phyloP scores from a whole-genome alignment of 257 asterid genomes.

The Oldenlandia corymbosa region DNA sequence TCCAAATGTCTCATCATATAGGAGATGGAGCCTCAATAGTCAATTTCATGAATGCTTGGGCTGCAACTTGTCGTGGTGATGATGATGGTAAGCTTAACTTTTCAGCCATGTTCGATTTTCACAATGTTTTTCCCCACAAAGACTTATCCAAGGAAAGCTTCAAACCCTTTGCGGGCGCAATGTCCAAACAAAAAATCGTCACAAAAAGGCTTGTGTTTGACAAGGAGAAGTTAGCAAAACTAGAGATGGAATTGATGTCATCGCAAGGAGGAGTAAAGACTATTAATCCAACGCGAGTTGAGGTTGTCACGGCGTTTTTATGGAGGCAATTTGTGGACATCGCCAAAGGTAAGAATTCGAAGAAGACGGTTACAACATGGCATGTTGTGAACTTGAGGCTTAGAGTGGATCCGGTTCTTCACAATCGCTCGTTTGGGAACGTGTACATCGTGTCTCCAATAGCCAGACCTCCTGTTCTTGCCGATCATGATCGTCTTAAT shows the following conservation, averaged over 20 bases:
- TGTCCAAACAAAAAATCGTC: slow-evolving; percentile 15
- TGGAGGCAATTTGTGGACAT: slow-evolving; percentile 29
- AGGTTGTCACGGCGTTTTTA: slow-evolving; percentile 37
- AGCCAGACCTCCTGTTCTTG: too few species aligned
- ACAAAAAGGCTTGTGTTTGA: slow-evolving; percentile 29
- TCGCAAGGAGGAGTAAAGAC: slow-evolving; percentile 1
- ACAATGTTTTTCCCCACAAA: slow-evolving; percentile 21
- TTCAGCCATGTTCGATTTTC: slow-evolving; percentile 13
- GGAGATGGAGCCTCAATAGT: slow-evolving; percentile 33
- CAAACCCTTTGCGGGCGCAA: slow-evolving; percentile 10
- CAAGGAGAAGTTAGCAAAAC: slow-evolving; percentile 22
- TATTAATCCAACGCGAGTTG: slow-evolving; percentile 52
- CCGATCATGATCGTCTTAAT: background rate
- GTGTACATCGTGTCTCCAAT: too few species aligned
- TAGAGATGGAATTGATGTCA: slow-evolving; percentile 17
- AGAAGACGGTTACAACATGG: slow-evolving; percentile 12
- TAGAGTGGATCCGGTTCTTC: slow-evolving; percentile 28
- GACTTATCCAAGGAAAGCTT: slow-evolving; percentile 20
- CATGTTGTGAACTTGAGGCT: slow-evolving; percentile 34
- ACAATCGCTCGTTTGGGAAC: slow-evolving; percentile 26
- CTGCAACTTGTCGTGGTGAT: slow-evolving; percentile 15
- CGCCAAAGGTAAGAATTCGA: background rate
- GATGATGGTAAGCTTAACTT: background rate
- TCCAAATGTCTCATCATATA: slow-evolving; percentile 27
- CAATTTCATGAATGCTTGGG: slow-evolving; percentile 39